phyloP scores from a whole-genome alignment of 2,329 filamentous ascomycete genomes.

The Basipetospora chlamydospora region DNA sequence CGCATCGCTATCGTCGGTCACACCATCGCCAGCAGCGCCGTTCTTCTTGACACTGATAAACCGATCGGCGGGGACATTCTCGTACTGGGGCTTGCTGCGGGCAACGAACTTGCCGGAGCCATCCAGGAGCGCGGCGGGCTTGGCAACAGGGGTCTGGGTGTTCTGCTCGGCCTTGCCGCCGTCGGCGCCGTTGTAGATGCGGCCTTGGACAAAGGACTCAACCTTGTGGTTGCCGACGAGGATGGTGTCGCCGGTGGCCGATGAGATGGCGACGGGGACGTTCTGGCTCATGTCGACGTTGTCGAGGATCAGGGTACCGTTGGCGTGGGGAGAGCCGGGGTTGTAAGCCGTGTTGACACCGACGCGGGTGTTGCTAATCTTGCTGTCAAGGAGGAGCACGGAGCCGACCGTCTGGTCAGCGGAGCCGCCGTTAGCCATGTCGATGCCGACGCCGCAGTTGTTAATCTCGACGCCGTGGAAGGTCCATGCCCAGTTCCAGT shows the following conservation, averaged over 20 bases:
- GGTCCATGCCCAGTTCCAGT: conserved; percentile 84
- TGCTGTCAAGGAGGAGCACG: conserved; percentile 68
- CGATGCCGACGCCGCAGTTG: conserved; percentile 59
- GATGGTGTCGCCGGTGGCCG: conserved; percentile 41
- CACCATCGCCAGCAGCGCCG: conserved; percentile 78
- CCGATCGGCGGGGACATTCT: conserved; percentile 44
- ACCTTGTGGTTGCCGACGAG: conserved; percentile 58
- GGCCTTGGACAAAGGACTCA: conserved; percentile 65
- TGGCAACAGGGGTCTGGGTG: conserved; percentile 35
- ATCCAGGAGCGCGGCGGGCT: conserved; percentile 53
- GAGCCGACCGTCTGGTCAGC: conserved; percentile 70
- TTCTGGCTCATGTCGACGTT: conserved; percentile 71
- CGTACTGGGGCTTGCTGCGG: conserved; percentile 81
- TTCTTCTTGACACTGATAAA: conserved; percentile 74
- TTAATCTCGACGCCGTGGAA: conserved; percentile 54
- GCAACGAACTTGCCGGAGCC: conserved; percentile 57
- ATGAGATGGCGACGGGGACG: conserved; percentile 51
- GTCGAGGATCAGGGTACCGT: conserved; percentile 72
- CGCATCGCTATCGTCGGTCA: conserved; percentile 71
- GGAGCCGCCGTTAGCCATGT: conserved; percentile 51
- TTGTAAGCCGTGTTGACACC: conserved; percentile 67
- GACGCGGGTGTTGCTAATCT: conserved; percentile 58
- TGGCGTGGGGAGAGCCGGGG: conserved; percentile 46
- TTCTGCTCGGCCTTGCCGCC: conserved; percentile 44
- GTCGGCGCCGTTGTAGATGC: conserved; percentile 42